Percentiles rank a stretch among this genome's conserved stretches.
Conservation (phyloP, 768 basidiomycete genomes). For the Lactarius hatsudake region DNA sequence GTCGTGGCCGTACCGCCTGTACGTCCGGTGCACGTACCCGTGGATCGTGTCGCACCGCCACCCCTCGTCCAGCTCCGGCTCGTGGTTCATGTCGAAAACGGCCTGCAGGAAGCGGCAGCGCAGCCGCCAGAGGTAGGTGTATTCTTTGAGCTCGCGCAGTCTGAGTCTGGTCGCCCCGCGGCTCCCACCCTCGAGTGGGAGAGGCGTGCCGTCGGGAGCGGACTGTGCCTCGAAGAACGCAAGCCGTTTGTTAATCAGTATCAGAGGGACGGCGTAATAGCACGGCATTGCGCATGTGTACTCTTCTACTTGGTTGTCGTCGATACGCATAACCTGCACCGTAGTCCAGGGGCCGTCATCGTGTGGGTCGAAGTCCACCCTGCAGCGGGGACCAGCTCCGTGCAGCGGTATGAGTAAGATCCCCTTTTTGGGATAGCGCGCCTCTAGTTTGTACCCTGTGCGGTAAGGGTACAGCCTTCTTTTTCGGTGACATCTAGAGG, state of each 20-base stretch:
- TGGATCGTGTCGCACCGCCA: slow-evolving; percentile 11
- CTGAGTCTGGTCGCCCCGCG: not conserved
- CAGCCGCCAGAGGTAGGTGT: slow-evolving; percentile 17
- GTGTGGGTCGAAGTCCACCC: not conserved
- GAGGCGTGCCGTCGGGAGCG: slow-evolving; percentile 7
- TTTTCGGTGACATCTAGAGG: not conserved
- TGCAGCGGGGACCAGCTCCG: slow-evolving; percentile 13
- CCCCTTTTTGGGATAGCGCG: not conserved
- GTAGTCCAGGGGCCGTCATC: slow-evolving; percentile 17
- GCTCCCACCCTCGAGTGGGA: not conserved
- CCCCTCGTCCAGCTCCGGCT: not conserved
- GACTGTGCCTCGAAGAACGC: slow-evolving; percentile 22
- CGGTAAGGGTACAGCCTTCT: not conserved
- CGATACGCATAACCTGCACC: slow-evolving; percentile 10
- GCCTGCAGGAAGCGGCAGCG: slow-evolving; percentile 15
- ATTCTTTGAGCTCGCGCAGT: not conserved
- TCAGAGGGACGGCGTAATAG: slow-evolving; percentile 22
- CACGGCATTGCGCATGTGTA: slow-evolving; percentile 17
- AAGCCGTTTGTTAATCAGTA: slow-evolving; percentile 20
- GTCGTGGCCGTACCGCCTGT: slow-evolving; percentile 18
- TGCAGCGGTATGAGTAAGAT: not conserved
- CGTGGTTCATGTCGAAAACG: slow-evolving; percentile 20
- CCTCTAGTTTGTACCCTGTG: not conserved
- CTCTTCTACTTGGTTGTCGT: not conserved
- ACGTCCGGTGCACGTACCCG: slow-evolving; percentile 17